Evolutionary conservation across 495 filamentous ascomycete genomes (phyloP), one percentile per base, ranked within the genome.

Genomic region (Saxophila tyrrhenica): DNA sequence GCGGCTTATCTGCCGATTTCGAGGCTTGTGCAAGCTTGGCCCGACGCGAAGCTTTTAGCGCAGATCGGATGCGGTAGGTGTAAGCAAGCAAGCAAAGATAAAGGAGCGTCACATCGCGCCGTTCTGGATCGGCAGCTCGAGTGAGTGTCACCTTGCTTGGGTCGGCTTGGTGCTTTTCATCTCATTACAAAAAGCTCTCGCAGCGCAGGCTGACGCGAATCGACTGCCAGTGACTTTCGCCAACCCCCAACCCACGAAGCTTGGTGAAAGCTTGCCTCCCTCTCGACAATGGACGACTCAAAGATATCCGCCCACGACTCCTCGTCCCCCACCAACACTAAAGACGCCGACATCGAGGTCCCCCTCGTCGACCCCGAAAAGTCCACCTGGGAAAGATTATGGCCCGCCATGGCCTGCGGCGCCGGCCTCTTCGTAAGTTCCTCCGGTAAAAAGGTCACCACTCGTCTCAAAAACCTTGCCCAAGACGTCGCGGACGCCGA

Each of bases 401-500:
- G 79, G 78, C 80, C 80, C 15, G 78, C 77, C 0, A 80, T 92
- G 48, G 88, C 89, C 46, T 95, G 89, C 61, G 89, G 89, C 55
- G 86, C 89, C 41, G 89, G 89, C 58, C 73, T 95, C 2, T 94
- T 94, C 67, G 88, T 85, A n/a, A n/a, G n/a, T n/a, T n/a, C n/a
- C n/a, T n/a, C n/a, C n/a, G n/a, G n/a, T n/a, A n/a, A n/a, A n/a
- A n/a, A n/a, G n/a, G n/a, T n/a, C n/a, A n/a, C n/a, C n/a, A n/a
- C n/a, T n/a, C n/a, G n/a, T n/a, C n/a, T n/a, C n/a, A n/a, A n/a
- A n/a, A n/a, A n/a, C n/a, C n/a, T n/a, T n/a, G n/a, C n/a, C n/a
- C n/a, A n/a, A n/a, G n/a, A n/a, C n/a, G n/a, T n/a, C n/a, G n/a
- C n/a, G n/a, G n/a, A n/a, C n/a, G n/a, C n/a, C n/a, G n/a, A n/a